A percentile compares a stretch with the other conserved stretches of the same genome.
Evolutionary conservation across 805 yeast species (phyloP).

Genomic region (Wickerhamiella bombiphila): DNA sequence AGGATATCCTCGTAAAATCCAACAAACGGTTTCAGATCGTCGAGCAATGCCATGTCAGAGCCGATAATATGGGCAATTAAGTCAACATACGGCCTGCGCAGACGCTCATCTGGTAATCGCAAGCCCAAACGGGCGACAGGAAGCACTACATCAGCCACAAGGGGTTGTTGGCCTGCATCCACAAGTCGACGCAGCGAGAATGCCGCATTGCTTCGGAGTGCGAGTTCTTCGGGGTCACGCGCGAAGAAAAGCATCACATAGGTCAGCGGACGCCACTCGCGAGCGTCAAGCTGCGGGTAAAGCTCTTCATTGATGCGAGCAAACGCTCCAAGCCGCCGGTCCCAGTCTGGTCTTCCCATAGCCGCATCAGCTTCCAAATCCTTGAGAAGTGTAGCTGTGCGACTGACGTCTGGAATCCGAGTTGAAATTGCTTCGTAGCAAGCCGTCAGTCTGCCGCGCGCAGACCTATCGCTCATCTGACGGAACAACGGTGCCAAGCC

Average conservation of each 20-base stretch:
- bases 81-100: constrained; percentile 57
- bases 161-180: constrained; percentile 27
- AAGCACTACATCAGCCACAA: constrained; percentile 40
- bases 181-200: constrained; percentile 48
- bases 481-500: constrained; percentile 45
- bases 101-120: constrained; percentile 41
- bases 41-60: constrained; percentile 4
- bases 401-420: constrained; percentile 30
- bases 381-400: constrained; percentile 38
- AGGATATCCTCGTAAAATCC: constrained; percentile 60
- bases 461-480: constrained; percentile 40
- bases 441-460: constrained; percentile 45
- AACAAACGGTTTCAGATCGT: constrained; percentile 31
- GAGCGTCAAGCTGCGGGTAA: constrained; percentile 30
- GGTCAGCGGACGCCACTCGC: constrained; percentile 71
- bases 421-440: constrained; percentile 46
- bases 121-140: constrained; percentile 58
- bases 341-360: constrained; percentile 67
- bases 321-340: constrained; percentile 54
- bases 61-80: constrained; percentile 49
- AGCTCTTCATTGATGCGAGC: constrained; percentile 43
- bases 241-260: constrained; percentile 55
- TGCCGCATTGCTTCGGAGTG: constrained; percentile 65
- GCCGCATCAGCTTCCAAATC: constrained; percentile 59
- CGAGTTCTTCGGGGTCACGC: constrained; percentile 63